phyloP scores from a whole-genome alignment of 192 early-diverging fungal genomes.

The Backusella australiensis region DNA sequence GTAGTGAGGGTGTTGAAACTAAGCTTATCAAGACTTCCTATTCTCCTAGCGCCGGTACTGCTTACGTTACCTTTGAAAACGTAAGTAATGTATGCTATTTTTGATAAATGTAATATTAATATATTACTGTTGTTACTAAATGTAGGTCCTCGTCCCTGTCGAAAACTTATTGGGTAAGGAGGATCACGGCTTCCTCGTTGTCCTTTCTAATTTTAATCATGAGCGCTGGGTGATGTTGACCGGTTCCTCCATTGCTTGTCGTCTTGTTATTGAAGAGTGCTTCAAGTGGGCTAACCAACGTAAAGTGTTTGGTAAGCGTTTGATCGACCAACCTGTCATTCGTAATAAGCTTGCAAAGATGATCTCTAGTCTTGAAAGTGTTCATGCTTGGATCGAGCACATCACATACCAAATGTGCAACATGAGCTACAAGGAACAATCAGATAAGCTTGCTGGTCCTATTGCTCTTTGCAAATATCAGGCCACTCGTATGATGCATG shows the following conservation, averaged over 20 bases:
- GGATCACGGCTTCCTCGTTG: constrained; percentile 62
- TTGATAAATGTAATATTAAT: background rate
- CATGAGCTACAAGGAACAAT: constrained; percentile 61
- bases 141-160: constrained; percentile 60
- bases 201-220: constrained; percentile 76
- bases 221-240: constrained; percentile 61
- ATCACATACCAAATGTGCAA: constrained; percentile 70
- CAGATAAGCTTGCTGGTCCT: constrained; percentile 61
- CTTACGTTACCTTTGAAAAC: constrained; percentile 62
- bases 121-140: background rate
- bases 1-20: constrained; percentile 56
- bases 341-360: constrained; percentile 66
- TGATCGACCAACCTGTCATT: constrained; percentile 73
- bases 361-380: constrained; percentile 39
- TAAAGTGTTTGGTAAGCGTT: constrained; percentile 65
- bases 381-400: constrained; percentile 58
- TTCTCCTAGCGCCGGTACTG: constrained; percentile 60
- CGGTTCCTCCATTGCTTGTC: constrained; percentile 24
- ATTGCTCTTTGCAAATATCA: constrained; percentile 61
- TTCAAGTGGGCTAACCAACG: constrained; percentile 76
- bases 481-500: constrained; percentile 53
- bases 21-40: constrained; percentile 70
- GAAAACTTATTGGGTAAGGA: constrained; percentile 70
- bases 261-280: constrained; percentile 57
- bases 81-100: constrained; percentile 17